Base-by-base conservation (phyloP, 2,329 filamentous ascomycete species). In the Fusarium anguioides region DNA sequence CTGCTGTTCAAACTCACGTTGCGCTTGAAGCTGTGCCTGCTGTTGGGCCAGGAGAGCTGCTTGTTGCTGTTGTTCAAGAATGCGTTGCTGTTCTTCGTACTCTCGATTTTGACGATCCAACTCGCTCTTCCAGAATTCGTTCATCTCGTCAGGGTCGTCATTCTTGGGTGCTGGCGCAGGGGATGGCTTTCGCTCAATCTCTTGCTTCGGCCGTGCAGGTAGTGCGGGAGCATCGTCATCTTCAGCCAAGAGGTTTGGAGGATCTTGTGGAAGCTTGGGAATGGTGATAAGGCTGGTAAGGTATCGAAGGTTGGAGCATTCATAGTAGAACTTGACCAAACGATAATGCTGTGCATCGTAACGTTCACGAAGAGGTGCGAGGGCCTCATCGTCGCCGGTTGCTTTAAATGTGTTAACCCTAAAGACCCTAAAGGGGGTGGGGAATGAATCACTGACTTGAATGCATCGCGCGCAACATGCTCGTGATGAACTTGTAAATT, bases 401-500 rank as follows among this genome's bases (percentile, higher is more conserved):
- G 93, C 91, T 91, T 59, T 36, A 44, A 12, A 23, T n/a, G 15
- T 44, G 60, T 77, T 47, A 75, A 72, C 63, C 15, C 40, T 50
- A 36, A 41, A 17, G 58, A 55, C 55, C 64, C 29, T 26, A 42
- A 29, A 31, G 14, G 11, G 23, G 10, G n/a, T 17, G 33, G 27
- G 20, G 18, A 20, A 20, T 20, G 20, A 45, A 35, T 36, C 21
- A 81, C 90, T 76, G 83, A 94, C 92, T 94, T 4, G 92, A 95
- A 78, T 99, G 95, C 94, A 99, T 97, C 17, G 96, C 96, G 55
- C 96, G 89, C 64, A 99, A 81, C 96, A 99, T 99, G 90, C 96
- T 99, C 0, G 96, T 99, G 69, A 97, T 94, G 78, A 99, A 99
- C 80, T 98, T 98, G 85, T 99, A 99, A 72, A 99, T 98, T 45